These are phyloP conservation scores for Cornus controversa DNA, from an alignment of 148 eudicot genomes.

Conservation along the genomic window DNA sequence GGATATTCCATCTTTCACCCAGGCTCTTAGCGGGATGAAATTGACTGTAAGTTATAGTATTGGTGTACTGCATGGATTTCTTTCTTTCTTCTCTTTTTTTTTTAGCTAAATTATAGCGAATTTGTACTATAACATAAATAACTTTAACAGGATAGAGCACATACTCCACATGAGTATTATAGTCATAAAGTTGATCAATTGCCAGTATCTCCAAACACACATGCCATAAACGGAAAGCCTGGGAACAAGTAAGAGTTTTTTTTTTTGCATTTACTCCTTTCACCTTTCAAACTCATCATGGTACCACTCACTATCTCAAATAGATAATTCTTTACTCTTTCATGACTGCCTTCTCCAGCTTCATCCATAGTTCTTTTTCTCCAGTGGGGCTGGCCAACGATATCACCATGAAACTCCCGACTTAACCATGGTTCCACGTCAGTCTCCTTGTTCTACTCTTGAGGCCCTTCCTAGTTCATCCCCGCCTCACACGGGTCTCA, in stretches of 20 bases:
- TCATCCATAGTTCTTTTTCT: constrained; percentile 23
- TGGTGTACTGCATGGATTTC: not conserved
- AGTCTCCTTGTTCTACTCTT: constrained; percentile 34
- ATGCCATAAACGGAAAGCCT: not conserved
- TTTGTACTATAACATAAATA: not conserved
- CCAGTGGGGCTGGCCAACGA: constrained; percentile 33
- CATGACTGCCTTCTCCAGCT: constrained; percentile 13
- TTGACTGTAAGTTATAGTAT: constrained; percentile 24
- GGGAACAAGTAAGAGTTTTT: constrained; percentile 46
- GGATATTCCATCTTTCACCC: not conserved
- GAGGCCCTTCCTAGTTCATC: constrained; percentile 27
- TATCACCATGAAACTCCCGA: constrained; percentile 29
- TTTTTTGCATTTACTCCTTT: constrained; percentile 11
- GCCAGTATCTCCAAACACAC: not conserved
- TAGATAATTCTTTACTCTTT: not conserved
- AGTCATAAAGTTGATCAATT: not conserved
- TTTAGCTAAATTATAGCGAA: not conserved
- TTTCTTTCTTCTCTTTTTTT: not conserved
- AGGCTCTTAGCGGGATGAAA: constrained; percentile 23
- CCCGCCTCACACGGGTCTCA: constrained; percentile 12
- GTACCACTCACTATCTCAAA: not conserved
- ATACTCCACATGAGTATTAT: not conserved
- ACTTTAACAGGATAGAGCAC: constrained; percentile 44
- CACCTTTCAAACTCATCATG: not conserved
- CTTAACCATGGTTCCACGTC: constrained; percentile 18